These are phyloP conservation scores for Phycomyces blakesleeanus DNA, from an alignment of 192 early-diverging fungal genomes.

Conservation along the genomic window DNA sequence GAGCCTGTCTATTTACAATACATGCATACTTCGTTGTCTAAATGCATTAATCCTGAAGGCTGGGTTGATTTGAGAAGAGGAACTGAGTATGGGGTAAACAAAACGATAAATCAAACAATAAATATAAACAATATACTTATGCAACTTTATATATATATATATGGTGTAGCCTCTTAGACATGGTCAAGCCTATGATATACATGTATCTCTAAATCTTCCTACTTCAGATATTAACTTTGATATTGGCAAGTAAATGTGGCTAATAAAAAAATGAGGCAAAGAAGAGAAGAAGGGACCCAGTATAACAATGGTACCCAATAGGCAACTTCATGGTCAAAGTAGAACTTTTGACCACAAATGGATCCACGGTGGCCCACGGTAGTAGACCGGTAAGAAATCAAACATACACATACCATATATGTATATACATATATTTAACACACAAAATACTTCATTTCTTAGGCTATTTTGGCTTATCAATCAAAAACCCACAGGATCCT, in stretches of 20 bases:
- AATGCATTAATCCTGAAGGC: too few relatives aligned
- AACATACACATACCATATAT: too few relatives aligned
- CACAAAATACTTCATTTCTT: too few relatives aligned
- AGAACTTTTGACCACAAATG: constrained; percentile 25
- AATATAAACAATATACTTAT: too few relatives aligned
- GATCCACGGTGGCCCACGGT: constrained; percentile 35
- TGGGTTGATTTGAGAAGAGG: too few relatives aligned
- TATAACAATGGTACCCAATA: too few relatives aligned
- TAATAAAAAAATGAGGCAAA: background rate
- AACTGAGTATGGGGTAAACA: background rate
- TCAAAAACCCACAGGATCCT: constrained; percentile 22
- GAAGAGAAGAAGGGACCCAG: too few relatives aligned
- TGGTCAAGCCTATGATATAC: constrained; percentile 19
- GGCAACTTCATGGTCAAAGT: constrained; percentile 43
- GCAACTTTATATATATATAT: too few relatives aligned
- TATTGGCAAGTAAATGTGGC: constrained; percentile 6
- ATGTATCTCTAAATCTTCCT: constrained; percentile 16
- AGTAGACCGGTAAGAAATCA: constrained; percentile 46
- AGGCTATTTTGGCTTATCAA: constrained; percentile 29
- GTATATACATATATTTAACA: background rate
- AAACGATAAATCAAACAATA: background rate
- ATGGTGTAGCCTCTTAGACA: constrained; percentile 26
- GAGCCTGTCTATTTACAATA: constrained; percentile 23
- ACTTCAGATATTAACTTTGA: constrained; percentile 23
- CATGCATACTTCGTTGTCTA: too few relatives aligned